Evolutionary conservation across 2,329 filamentous ascomycete genomes (phyloP), one percentile per base, ranked within the genome.

Genomic region (Xylariomycetidae sp.): DNA sequence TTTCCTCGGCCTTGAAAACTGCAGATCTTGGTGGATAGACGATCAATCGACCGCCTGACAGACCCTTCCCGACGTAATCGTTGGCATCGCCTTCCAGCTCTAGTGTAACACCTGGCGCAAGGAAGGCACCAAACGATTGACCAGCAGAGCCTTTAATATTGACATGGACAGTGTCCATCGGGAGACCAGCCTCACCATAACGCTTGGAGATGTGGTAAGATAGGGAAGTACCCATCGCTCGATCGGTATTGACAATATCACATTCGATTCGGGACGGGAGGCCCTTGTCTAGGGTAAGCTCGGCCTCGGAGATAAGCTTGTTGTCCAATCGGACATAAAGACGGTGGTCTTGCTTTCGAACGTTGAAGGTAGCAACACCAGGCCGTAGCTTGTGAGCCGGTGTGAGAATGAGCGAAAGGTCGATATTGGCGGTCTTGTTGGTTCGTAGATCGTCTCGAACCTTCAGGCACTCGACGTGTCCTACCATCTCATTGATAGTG

Each of bases 401-500:
- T 0, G 89, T 96, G 32, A 97, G 70, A 52, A 97, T 92, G 36
- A 96, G 78, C 26, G 88, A 94, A 40, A 96, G 68, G 51, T 96
- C 90, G 49, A 96, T 88, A 63, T 94, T 95, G 62, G 85, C 77
- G 22, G 89, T 94, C 76, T 96, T 96, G 37, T 79, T 74, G 20
- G 83, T 92, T 42, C 87, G 80, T 25, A 96, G 74, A 52, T 96
- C 90, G 45, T 96, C 89, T 20, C 88, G 81, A 48, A 94, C 83
- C 64, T 80, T 85, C 31, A 97, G 72, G 25, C 84, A 75, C 61
- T 97, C 90, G 16, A 87, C 90, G 47, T 84, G 88, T 14, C 90
- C 90, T 53, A 97, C 87, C 90, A 96, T 96, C 62, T 97, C 90
- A 58, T 96, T 97, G 59, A 97, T 84, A 40, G 86, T 94, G 46